Base-by-base conservation (phyloP, 2,329 filamentous ascomycete genomes). In the Calonectria pauciramosa region DNA sequence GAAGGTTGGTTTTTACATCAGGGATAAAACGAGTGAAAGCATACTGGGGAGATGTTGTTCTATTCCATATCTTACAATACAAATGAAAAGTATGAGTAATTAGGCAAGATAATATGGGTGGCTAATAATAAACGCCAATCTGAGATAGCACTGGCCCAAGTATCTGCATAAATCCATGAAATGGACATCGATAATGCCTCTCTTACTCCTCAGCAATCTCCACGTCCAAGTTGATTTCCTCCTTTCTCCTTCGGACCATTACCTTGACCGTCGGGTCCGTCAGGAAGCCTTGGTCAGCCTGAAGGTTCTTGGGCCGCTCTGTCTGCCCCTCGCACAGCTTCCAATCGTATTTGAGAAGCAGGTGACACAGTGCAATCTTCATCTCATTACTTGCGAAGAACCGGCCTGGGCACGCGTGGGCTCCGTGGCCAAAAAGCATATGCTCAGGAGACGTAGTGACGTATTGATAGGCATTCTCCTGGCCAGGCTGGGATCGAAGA, bases 381-480 rank as follows among this genome's bases (percentile, higher is more conserved):
- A 89, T 81, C 81, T 89, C 87, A 69, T 88, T 86, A 1, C 86
- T 85, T 0, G 89, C 89, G 74, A 90, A 90, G 81, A 90, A 90
- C 0, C 89, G 84, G 0, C 89, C 89, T 0, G 88, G 87, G 66
- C 89, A 88, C 0, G 86, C 88, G 79, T 91, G 89, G 63, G 87
- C 84, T 3, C 90, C 90, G 74, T 90, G 87, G 0, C 90, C 89
- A 77, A 91, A 92, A 0, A 86, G 82, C 26, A 91, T 80, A 76
- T 89, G 87, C 9, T 84, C 80, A 16, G 87, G 82, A 23, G 85
- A 86, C 1, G 89, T 90, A 11, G 87, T 88, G 14, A 89, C 87
- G 81, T 91, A 85, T 73, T 86, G 87, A n/a, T 75, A 72, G 5
- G 77, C 72, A 23, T 78, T 76, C 10, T 81, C 80, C 52, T 84